Base-by-base conservation (phyloP, 805 yeast species). In the Saccharomycopsis fermentans region DNA sequence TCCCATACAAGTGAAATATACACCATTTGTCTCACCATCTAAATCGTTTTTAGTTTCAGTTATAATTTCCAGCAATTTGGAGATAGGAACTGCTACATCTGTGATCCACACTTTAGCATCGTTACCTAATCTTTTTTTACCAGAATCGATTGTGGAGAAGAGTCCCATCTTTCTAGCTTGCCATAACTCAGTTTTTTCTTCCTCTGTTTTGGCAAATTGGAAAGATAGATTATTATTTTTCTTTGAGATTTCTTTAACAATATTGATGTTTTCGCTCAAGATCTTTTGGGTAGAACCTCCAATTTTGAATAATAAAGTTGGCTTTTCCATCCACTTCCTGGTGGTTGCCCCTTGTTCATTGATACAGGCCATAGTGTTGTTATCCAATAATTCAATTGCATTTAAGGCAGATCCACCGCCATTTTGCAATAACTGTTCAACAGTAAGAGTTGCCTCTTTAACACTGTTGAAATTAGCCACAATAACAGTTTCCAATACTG, bases 61-160 rank as follows among this genome's bases (percentile, higher is more conserved):
- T 52, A 87, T 82, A 37, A 86, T 77, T n/a, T 73, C 71, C 2
- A 92, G 82, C 52, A 87, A 74, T 58, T 74, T 74, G 0, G 91
- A 84, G 54, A 87, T 77, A 2, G 95, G 95, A 16, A 87, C 94
- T 4, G 91, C 91, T 4, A 87, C 88, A 71, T 87, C 95, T 0
- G 94, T 87, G 32, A 90, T 85, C 79, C 88, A 82, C 47, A 80
- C 71, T 65, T 77, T 80, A 6, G 84, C 81, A 11, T 71, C 65
- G 27, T 81, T 79, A 55, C 76, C 63, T 37, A 77, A 71, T 6
- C 72, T 66, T 64, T 68, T 65, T 58, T 74, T 73, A 0, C 92
- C 92, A 71, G 85, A 81, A 63, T 86, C 89, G 54, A 86, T 73
- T 2, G 80, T 77, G 26, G 83, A 78, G 85, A 87, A 83, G 6